phyloP scores from a whole-genome alignment of 805 yeast species.

The Schwanniomyces polymorphus region DNA sequence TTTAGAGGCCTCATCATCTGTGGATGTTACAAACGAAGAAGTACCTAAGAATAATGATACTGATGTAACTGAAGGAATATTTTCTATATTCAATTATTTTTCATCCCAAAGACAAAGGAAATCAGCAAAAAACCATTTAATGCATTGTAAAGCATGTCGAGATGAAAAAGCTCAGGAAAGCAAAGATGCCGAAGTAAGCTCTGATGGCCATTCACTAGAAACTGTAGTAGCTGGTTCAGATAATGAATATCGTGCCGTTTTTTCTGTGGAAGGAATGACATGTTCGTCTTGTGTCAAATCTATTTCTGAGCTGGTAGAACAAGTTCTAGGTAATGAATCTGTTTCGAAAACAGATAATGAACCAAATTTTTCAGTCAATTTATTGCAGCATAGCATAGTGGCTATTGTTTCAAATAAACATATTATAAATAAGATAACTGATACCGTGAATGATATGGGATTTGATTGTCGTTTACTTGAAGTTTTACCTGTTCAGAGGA shows the following conservation, averaged over 20 bases:
- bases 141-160: conserved; percentile 44
- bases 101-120: conserved; percentile 13
- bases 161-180: conserved; percentile 14
- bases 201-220: conserved; percentile 19
- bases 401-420: conserved; percentile 55
- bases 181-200: conserved; percentile 3
- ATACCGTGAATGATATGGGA: conserved; percentile 29
- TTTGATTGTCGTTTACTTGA: conserved; percentile 54
- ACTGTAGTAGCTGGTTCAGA: conserved; percentile 23
- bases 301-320: conserved; percentile 28
- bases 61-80: conserved; percentile 15
- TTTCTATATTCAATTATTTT: conserved; percentile 13
- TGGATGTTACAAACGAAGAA: conserved; percentile 16
- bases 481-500: conserved; percentile 55
- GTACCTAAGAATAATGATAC: conserved; percentile 8
- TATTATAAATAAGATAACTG: conserved; percentile 31
- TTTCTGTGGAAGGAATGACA: conserved; percentile 50
- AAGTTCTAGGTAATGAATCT: conserved; percentile 9
- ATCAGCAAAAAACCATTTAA: conserved; percentile 32
- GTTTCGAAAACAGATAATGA: conserved; percentile 12
- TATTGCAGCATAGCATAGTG: conserved; percentile 52
- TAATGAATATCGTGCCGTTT: conserved; percentile 46
- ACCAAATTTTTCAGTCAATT: conserved; percentile 48
- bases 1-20: conserved; percentile 13
- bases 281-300: conserved; percentile 38